Evolutionary conservation across 2,329 filamentous ascomycete genomes (phyloP), one percentile per base, ranked within the genome.

Genomic region (Macrophomina tecta): DNA sequence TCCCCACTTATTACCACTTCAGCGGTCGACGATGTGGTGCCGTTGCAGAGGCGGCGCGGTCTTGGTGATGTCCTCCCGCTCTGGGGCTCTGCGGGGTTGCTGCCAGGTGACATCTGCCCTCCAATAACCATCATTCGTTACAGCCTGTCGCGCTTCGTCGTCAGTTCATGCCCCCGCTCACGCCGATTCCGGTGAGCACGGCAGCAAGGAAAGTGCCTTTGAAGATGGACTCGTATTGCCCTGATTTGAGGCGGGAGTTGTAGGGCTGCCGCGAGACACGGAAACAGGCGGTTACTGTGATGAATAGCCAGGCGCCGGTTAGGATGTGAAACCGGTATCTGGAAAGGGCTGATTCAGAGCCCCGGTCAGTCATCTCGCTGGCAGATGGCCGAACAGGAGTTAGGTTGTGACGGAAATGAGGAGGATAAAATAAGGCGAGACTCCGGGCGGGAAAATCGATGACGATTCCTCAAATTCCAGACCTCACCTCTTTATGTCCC

Each of bases 151-250:
- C 16, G 32, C 51, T 65, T n/a, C 51, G 49, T 4, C 16, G 11
- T 38, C 40, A 48, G 51, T 58, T 56, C n/a, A 49, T 12, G 8
- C 40, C 18, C 7, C 63, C 63, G 40, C 40, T 30, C 6, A 56
- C 5, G 8, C 49, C 63, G 18, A 56, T 34, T 1, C 40, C 63
- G 28, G 51, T 28, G 6, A 58, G 63, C 8, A 65, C 30, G 38
- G 63, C 49, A n/a, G 51, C 71, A 11, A 77, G 68, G 0, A 73
- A 74, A 1, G 76, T 77, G 28, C 75, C 75, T 52, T 79, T 78
- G 72, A 77, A 77, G 34, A 76, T 76, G 65, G 75, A 77, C 67
- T 79, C 77, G 68, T 78, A 78, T 68, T 78, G 75, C 65, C 76
- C 76, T 9, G 72, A 70, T 67, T 78, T 78, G 30, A 78, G 70